These are phyloP conservation scores for Phytophthora cactorum DNA, from an alignment of 352 stramenopile species.

Conservation along the genomic window DNA sequence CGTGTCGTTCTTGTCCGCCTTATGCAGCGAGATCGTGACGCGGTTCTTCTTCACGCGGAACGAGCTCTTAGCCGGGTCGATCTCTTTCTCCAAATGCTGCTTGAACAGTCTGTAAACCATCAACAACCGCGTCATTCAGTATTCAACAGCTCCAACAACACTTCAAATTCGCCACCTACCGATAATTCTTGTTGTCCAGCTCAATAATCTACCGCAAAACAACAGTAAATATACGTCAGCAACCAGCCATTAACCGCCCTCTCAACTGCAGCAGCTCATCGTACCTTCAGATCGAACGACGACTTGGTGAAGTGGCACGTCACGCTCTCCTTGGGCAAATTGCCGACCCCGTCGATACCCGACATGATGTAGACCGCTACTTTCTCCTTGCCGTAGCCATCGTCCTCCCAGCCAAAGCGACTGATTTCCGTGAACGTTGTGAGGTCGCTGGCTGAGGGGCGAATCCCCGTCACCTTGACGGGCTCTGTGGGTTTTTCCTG, in stretches of 20 bases:
- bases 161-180: constrained; percentile 16
- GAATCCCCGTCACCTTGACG: constrained; percentile 19
- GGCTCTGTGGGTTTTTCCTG: constrained; percentile 29
- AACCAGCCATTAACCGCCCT: background rate
- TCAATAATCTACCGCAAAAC: constrained; percentile 53
- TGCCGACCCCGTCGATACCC: constrained; percentile 77
- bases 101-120: constrained; percentile 59
- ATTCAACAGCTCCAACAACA: background rate
- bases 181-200: constrained; percentile 78
- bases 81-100: constrained; percentile 85
- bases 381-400: constrained; percentile 89
- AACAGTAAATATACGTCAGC: background rate
- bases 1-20: constrained; percentile 75
- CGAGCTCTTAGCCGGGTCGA: constrained; percentile 73
- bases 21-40: constrained; percentile 79
- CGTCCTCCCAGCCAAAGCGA: constrained; percentile 88
- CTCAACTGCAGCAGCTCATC: background rate
- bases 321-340: constrained; percentile 74
- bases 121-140: constrained; percentile 2
- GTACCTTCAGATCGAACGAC: constrained; percentile 85
- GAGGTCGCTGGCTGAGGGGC: constrained; percentile 40
- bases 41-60: constrained; percentile 89
- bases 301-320: constrained; percentile 81
- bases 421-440: constrained; percentile 84
- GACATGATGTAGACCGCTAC: constrained; percentile 87